Base-by-base conservation (phyloP, 495 filamentous ascomycete genomes). In the Pseudotulostoma volvatum region DNA sequence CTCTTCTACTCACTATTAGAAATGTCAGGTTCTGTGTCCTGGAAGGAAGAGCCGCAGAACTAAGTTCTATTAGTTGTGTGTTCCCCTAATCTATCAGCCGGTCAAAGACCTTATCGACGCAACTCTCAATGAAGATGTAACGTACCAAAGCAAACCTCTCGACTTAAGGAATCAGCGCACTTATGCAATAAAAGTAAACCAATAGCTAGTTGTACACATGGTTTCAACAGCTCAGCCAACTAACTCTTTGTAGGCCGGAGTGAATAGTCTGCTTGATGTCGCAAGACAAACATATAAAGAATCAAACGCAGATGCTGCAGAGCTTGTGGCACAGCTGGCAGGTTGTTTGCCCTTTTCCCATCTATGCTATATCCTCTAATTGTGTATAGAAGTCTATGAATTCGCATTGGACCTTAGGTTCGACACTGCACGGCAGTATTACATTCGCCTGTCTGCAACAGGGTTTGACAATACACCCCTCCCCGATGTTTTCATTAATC, bases 161-260 rank as follows among this genome's bases (percentile, higher is more conserved):
- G 90, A 93, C 42, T 63, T 93, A 38, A 73, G 86, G 37, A 92
- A 95, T 47, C 92, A 97, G 54, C 68, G 90, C 35, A 85, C 83
- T 9, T 94, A 93, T 59, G 90, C 90, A 37, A 74, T 97, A 28
- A 90, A 80, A 66, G 84, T 84, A 47, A 41, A 45, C 47, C 4
- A 20, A 7, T 1, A 18, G 8, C 3, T 21, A n/a, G 13, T 4
- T 9, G 3, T 38, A 9, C 13, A 4, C 8, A 11, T 16, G 15
- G 4, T 35, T 14, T 38, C 2, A 33, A 40, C 9, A 13, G 17
- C 9, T 39, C 18, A 15, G 19, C 34, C 34, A 37, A 16, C 43
- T 56, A 38, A 53, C 31, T 18, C 44, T 3, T 46, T 13, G 13
- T 46, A 87, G 81, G 77, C 83, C 38, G 83, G 82, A 7, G 75